phyloP scores from a whole-genome alignment of 768 basidiomycete genomes.

The Lactarius tabidus region DNA sequence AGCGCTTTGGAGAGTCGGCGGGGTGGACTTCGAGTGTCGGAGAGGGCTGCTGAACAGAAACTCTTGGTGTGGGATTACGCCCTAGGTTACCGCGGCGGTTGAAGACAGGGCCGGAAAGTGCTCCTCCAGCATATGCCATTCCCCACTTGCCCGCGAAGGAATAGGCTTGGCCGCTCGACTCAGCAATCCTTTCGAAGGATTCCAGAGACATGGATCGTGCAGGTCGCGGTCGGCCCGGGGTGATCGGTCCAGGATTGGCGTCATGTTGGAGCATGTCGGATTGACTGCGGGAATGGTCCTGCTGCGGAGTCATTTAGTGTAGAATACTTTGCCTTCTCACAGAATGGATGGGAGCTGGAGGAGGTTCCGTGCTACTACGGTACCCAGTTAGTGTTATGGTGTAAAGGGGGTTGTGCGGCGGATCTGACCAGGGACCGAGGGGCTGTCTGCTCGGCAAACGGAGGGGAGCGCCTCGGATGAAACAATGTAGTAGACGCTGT shows the following conservation, averaged over 20 bases:
- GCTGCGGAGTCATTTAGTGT: conserved; percentile 8
- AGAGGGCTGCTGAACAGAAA: conserved; percentile 14
- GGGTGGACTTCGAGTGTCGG: conserved; percentile 14
- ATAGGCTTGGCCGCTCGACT: conserved; percentile 18
- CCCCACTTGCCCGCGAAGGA: conserved; percentile 13
- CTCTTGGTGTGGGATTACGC: conserved; percentile 7
- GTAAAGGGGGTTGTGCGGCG: conserved; percentile 22
- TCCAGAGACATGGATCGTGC: conserved; percentile 18
- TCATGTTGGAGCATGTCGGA: conserved; percentile 11
- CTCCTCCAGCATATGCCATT: conserved; percentile 21
- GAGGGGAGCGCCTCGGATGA: conserved; percentile 21
- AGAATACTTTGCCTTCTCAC: conserved; percentile 6
- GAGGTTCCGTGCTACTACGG: conserved; percentile 20
- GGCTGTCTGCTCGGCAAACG: conserved; percentile 18
- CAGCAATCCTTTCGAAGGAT: conserved; percentile 14
- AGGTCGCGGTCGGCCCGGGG: conserved; percentile 10
- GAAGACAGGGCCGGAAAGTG: conserved; percentile 19
- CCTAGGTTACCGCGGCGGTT: conserved; percentile 21
- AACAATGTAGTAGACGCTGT: conserved; percentile 23
- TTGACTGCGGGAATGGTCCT: conserved; percentile 9
- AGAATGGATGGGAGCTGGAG: conserved; percentile 14
- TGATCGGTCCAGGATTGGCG: no score
- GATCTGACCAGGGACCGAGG: conserved; percentile 16
- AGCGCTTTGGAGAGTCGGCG: conserved; percentile 19
- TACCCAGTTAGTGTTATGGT: conserved; percentile 15